Evolutionary conservation across 208 protist species (phyloP).

Genomic region (Herpetomonas tarakana): DNA sequence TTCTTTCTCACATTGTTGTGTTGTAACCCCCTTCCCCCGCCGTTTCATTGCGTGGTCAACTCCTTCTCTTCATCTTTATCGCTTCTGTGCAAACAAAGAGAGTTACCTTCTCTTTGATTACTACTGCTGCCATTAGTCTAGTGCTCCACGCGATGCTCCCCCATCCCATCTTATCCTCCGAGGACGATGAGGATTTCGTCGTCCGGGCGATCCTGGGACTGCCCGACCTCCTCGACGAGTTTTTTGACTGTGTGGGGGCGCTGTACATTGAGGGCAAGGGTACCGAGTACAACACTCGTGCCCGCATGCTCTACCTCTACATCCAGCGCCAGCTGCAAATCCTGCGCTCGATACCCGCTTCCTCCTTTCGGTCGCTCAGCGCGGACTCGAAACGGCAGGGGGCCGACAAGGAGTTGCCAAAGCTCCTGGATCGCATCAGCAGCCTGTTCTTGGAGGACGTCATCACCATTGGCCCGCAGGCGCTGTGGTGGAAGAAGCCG

Average conservation of each 20-base stretch:
- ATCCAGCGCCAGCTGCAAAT: conserved; percentile 63
- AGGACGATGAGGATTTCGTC: conserved; percentile 85
- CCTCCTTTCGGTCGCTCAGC: conserved; percentile 36
- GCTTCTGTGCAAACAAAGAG: no score
- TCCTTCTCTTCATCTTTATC: no score
- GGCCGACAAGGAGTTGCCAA: conserved; percentile 57
- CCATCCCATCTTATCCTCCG: conserved; percentile 84
- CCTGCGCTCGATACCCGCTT: conserved; percentile 31
- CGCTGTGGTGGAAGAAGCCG: conserved; percentile 70
- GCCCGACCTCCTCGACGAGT: conserved; percentile 50
- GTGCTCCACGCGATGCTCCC: conserved; percentile 78
- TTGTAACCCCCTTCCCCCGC: no score
- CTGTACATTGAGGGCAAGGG: conserved; percentile 55
- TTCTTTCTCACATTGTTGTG: not conserved
- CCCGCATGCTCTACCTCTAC: conserved; percentile 48
- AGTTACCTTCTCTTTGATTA: no score
- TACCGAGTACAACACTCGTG: conserved; percentile 33
- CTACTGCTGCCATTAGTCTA: no score
- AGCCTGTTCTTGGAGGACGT: conserved; percentile 75
- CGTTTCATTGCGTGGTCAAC: no score
- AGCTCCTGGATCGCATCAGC: conserved; percentile 56
- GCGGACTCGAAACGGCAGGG: conserved; percentile 14
- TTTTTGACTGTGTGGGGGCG: conserved; percentile 65
- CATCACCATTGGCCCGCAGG: conserved; percentile 55
- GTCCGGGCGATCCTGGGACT: conserved; percentile 55